Evolutionary conservation across 176 grass and related monocot species (phyloP).

Genomic region (Hordeum marinum): DNA sequence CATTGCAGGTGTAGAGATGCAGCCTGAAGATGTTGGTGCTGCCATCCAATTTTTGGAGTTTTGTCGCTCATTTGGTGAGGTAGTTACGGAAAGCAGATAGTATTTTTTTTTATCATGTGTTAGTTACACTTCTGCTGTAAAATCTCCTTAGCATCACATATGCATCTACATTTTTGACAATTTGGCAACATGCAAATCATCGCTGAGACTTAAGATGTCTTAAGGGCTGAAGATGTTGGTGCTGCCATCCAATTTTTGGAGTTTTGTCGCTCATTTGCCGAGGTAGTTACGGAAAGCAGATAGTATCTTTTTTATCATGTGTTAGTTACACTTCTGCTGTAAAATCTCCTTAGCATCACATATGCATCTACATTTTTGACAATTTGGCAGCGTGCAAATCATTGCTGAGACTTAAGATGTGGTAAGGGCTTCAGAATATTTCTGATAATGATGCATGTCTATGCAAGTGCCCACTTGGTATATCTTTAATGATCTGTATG

Average conservation of each 20-base stretch:
- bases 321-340: neutral
- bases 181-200: neutral
- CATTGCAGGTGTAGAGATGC: conserved; percentile 42
- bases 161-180: neutral
- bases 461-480: neutral
- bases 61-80: conserved; percentile 61
- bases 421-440: neutral
- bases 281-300: conserved; percentile 41
- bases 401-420: neutral
- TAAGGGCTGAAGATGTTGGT: conserved; percentile 43
- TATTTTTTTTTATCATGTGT: neutral
- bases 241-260: conserved; percentile 65
- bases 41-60: conserved; percentile 77
- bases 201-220: neutral
- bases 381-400: neutral
- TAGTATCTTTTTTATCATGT: neutral
- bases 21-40: conserved; percentile 46
- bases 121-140: neutral
- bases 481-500: neutral
- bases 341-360: neutral
- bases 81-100: conserved; percentile 23
- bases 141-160: neutral
- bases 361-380: neutral
- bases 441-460: neutral
- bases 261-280: conserved; percentile 60